Conservation (phyloP, 1,139 yeast genomes). For the Kodamaea ohmeri region DNA sequence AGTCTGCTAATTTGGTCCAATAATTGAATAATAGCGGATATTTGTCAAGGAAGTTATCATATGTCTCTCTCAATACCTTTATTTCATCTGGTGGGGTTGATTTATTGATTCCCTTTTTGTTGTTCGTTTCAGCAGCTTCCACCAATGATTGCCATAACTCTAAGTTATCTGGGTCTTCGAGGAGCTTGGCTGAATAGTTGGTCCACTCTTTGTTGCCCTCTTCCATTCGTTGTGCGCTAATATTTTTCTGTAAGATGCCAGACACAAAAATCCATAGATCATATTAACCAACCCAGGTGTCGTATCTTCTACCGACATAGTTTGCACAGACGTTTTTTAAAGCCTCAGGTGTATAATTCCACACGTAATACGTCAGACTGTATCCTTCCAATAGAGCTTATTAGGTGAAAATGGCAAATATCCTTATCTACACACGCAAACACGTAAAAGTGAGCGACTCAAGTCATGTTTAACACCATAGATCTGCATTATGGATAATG, state of each 20-base stretch:
- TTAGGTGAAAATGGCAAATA: too few relatives aligned
- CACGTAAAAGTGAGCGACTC: too few relatives aligned
- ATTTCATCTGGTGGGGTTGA: slow-evolving; percentile 39
- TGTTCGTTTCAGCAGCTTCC: slow-evolving; percentile 31
- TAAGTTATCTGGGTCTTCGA: slow-evolving; percentile 45
- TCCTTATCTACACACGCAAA: too few relatives aligned
- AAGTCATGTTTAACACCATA: too few relatives aligned
- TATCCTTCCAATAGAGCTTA: too few relatives aligned
- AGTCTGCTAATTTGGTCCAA: slow-evolving; percentile 74
- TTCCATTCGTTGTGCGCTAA: slow-evolving; percentile 5
- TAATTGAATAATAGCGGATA: slow-evolving; percentile 76
- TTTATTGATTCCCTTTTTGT: slow-evolving; percentile 39
- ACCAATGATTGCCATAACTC: slow-evolving; percentile 50
- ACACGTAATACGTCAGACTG: too few relatives aligned
- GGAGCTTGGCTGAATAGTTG: slow-evolving; percentile 27
- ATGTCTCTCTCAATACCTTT: slow-evolving; percentile 47
- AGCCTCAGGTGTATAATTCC: too few relatives aligned
- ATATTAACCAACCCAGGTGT: too few relatives aligned
- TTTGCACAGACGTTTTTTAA: too few relatives aligned
- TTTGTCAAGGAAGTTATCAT: slow-evolving; percentile 53
- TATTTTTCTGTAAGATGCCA: not conserved
- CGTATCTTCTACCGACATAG: too few relatives aligned
- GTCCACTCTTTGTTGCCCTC: slow-evolving; percentile 20
- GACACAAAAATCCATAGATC: not conserved
- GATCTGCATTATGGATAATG: too few relatives aligned